These are phyloP conservation scores for Beta lomatogona DNA, from an alignment of 179 eudicot species.

Conservation along the genomic window DNA sequence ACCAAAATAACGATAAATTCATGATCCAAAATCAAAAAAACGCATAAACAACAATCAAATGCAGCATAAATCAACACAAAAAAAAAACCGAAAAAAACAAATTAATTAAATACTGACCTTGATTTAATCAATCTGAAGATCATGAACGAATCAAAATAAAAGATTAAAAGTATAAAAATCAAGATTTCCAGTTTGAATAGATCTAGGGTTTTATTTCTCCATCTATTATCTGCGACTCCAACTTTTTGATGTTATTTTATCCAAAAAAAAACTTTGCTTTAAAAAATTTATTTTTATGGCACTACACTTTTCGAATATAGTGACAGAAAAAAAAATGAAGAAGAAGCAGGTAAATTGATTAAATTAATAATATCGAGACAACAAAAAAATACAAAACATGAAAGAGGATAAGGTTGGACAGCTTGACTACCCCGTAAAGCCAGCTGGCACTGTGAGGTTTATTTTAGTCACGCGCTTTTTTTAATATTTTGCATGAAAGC, in stretches of 20 bases:
- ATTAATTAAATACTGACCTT: slow-evolving; percentile 10
- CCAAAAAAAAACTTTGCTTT: not conserved
- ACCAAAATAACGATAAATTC: not conserved
- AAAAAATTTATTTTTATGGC: not conserved
- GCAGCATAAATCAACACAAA: not conserved
- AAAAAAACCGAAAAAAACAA: not conserved
- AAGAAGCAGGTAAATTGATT: not conserved
- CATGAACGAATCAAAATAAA: not conserved
- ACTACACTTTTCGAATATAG: slow-evolving; percentile 13
- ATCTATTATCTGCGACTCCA: not conserved
- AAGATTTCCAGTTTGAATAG: not conserved
- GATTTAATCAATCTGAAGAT: not conserved
- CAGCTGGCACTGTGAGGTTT: slow-evolving; percentile 23
- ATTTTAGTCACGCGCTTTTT: not conserved
- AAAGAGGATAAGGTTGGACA: slow-evolving; percentile 32
- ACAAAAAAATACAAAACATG: not conserved
- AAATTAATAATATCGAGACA: not conserved
- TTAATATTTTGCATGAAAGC: too few relatives aligned
- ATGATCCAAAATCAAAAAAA: not conserved
- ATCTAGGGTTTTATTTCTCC: slow-evolving; percentile 39
- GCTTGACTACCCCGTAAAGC: slow-evolving; percentile 11
- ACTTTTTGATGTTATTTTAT: slow-evolving; percentile 16
- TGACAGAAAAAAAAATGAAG: slow-evolving; percentile 1
- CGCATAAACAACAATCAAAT: not conserved
- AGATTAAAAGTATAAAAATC: not conserved